Base-by-base conservation (phyloP, 352 stramenopile species). In the Saprolegnia parasitica region DNA sequence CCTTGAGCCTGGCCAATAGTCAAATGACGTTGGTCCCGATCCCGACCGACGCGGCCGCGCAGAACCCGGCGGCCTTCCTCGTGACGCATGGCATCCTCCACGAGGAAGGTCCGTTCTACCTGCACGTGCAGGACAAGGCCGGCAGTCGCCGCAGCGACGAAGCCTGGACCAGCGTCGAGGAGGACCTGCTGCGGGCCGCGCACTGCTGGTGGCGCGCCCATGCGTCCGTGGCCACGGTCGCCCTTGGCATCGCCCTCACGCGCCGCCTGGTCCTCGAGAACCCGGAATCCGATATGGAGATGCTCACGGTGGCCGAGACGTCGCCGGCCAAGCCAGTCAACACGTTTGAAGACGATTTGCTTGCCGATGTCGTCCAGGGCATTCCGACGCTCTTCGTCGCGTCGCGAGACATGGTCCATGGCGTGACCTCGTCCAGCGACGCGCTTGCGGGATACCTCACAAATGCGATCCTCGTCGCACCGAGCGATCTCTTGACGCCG, bases 201-300 rank as follows among this genome's bases (percentile, higher is more conserved):
- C n/a, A 60, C 20, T 21, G 11, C 13, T 60, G 52, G 52, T 60
- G 52, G 52, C 52, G 11, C 1, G 52, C 52, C 52, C 52, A 60
- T 60, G 52, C 52, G 13, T 62, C 24, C 13, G 47, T 24, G 2
- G 23, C 42, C 15, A 29, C 63, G 15, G 24, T 49, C 9, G 16
- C 63, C 10, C 29, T 70, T 16, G 63, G 20, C 1, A 61, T 70
- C 20, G 47, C 63, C 32, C 20, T 70, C 29, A 70, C 63, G 23
- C 63, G 63, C 32, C 54, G 55, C 13, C n/a, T 37, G 23, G 54
- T 62, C 29, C 16, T 56, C 37, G n/a, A n/a, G 6, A 40, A 67
- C 6, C 37, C 49, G 1, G 63, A 70, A 37, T 63, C 49, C 5
- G 63, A 62, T 6, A 70, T 70, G 63, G 54, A 60, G 37, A 70